Evolutionary conservation across 2,329 filamentous ascomycete genomes (phyloP), one percentile per base, ranked within the genome.

Genomic region (Fusarium sp.): DNA sequence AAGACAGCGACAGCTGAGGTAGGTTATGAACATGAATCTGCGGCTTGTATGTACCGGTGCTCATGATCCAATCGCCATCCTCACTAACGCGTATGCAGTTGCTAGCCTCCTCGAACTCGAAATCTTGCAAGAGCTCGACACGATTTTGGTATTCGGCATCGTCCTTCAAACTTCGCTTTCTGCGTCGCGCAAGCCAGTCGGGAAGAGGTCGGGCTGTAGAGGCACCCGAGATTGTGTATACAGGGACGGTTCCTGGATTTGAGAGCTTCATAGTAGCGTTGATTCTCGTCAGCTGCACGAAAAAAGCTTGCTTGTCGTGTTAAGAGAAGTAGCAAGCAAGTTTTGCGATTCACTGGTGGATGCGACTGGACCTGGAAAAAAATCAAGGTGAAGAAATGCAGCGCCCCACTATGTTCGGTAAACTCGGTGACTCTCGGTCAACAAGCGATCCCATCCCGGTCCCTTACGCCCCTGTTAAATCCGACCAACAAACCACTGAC

Each of bases 31-130:
- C 91, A 76, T 98, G 96, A 60, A 98, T 97, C 63, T 81, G 79
- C 47, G 80, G 83, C 78, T 84, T 88, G 78, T 88, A 90, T 53
- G 88, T 90, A 82, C 93, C 94, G 51, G 94, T 96, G 74, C 92
- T 96, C 92, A 97, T 96, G 39, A 96, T 89, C 94, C 96, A 99
- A 76, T 98, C 91, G 47, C 95, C 95, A 87, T 99, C 96, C 59
- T 97, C 94, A 73, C 93, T 97, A 66, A 96, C 88, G 48, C 93
- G 88, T 66, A 99, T 88, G 76, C 95, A 97, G 71, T 90, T 88
- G 76, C 94, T 97, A 39, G 96, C 95, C 80, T 97, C 94, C 74
- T 97, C 94, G 74, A 99, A 98, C 76, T 96, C 94, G 78, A 99
- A 99, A 76, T 99, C 96, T 75, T 99, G 96, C 36, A 99, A 86